A percentile compares a stretch with the other conserved stretches of the same genome.
phyloP scores from a whole-genome alignment of 495 filamentous ascomycete species.

The Podospora australis region DNA sequence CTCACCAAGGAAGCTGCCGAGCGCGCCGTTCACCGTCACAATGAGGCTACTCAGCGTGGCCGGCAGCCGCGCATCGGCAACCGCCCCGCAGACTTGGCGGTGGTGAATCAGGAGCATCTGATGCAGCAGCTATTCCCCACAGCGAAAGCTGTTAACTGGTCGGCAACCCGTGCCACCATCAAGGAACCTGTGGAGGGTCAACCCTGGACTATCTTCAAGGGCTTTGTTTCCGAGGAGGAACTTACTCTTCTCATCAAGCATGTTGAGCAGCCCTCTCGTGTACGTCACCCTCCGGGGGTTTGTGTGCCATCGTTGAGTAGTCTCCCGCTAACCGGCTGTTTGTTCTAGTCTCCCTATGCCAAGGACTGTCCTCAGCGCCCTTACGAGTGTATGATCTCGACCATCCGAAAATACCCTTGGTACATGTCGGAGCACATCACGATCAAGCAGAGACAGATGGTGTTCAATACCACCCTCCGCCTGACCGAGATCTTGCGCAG shows the following conservation, averaged over 20 bases:
- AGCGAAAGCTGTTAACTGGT: conserved; percentile 59
- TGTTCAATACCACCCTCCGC: conserved; percentile 47
- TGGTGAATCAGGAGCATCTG: conserved; percentile 54
- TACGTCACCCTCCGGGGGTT: conserved; percentile 44
- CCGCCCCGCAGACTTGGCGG: conserved; percentile 55
- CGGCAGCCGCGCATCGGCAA: conserved; percentile 54
- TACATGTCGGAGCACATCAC: conserved; percentile 55
- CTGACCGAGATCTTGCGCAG: conserved; percentile 35
- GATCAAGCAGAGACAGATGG: conserved; percentile 51
- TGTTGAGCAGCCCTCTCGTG: conserved; percentile 59
- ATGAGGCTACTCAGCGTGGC: conserved; percentile 16
- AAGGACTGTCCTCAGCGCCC: conserved; percentile 61
- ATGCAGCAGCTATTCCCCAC: conserved; percentile 63
- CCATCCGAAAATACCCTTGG: conserved; percentile 74
- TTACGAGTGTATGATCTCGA: conserved; percentile 70
- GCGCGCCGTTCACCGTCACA: conserved; percentile 43
- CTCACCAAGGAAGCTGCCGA: conserved; percentile 46
- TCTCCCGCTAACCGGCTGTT: no score
- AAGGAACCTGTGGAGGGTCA: conserved; percentile 31
- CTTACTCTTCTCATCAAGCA: conserved; percentile 60
- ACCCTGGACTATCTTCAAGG: conserved; percentile 60
- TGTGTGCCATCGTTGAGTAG: no score
- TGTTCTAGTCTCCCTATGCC: conserved; percentile 54
- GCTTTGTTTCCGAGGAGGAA: conserved; percentile 67
- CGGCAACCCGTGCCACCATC: conserved; percentile 40